phyloP scores from a whole-genome alignment of 441 rosid species.

The Arabidopsis hybrid region DNA sequence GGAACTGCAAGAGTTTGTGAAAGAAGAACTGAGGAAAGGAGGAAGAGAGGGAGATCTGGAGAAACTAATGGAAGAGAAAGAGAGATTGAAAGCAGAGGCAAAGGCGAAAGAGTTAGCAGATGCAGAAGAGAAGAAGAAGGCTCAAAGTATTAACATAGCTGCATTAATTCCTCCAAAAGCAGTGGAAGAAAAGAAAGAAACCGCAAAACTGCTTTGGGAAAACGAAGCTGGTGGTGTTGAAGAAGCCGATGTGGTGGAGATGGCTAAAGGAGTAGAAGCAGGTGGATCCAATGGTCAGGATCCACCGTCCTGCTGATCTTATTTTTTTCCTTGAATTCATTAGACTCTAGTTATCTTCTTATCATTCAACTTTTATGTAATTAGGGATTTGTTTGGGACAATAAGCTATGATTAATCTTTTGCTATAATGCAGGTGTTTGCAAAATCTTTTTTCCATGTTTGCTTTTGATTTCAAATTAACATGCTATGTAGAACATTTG shows the following conservation, averaged over 20 bases:
- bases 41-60: constrained; percentile 80
- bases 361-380: constrained; percentile 29
- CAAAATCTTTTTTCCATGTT: constrained; percentile 12
- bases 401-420: constrained; percentile 31
- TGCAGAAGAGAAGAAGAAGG: constrained; percentile 78
- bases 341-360: constrained; percentile 6
- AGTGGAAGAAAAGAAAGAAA: constrained; percentile 8
- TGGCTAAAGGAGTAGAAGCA: constrained; percentile 28
- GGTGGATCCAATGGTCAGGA: constrained; percentile 32
- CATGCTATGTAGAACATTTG: neutral
- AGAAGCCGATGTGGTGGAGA: constrained; percentile 39
- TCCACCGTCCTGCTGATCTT: constrained; percentile 21
- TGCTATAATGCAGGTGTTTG: constrained; percentile 10
- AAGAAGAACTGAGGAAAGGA: constrained; percentile 67
- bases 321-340: neutral
- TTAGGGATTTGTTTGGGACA: constrained; percentile 34
- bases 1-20: constrained; percentile 79
- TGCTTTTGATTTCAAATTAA: constrained; percentile 1
- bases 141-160: constrained; percentile 60
- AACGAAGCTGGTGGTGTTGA: constrained; percentile 48
- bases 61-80: constrained; percentile 86
- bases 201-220: constrained; percentile 49
- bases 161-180: constrained; percentile 51
- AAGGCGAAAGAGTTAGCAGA: constrained; percentile 77
- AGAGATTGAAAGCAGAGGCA: constrained; percentile 86